Evolutionary conservation across 192 early-diverging fungal genomes (phyloP), one percentile per base, ranked within the genome.

Genomic region (Coemansia sp.): DNA sequence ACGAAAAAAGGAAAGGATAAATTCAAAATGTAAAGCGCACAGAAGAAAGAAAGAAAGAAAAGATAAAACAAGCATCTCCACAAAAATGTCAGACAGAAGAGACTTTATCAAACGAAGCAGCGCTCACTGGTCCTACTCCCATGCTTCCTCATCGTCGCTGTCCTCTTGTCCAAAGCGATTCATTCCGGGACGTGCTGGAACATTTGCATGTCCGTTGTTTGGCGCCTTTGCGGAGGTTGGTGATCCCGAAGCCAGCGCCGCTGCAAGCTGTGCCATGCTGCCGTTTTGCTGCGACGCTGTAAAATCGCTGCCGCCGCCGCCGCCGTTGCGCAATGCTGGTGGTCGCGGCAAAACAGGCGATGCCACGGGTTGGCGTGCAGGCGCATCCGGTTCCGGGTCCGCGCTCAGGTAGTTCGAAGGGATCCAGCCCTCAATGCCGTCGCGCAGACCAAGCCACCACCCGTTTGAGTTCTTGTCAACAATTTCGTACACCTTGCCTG

Each of bases 401-500:
- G 86, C 86, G 56, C 85, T 88, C 26, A 91, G 65, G 63, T 92
- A 92, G 73, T 92, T 91, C 64, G 89, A 90, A n/a, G 91, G 91
- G 13, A 92, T 85, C 91, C 90, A 93, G 26, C 89, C 89, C 79
- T 91, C 88, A 39, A 74, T 44, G 40, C 87, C 88, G 58, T 85
- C 85, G 52, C 82, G 76, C 52, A 65, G 52, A 42, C 71, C 81
- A 12, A 86, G 69, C 87, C 79, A 86, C 78, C 81, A 87, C 61
- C 86, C 88, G 70, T 78, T 89, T 32, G 81, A 63, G 63, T 87
- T 84, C 57, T 91, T 87, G 59, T 90, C 85, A 13, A 88, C 26
- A 63, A 93, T 87, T 58, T 92, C 89, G 78, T 92, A 84, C 4
- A 89, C 40, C 70, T 89, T 86, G 44, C 85, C 90, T 62, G 81